These are phyloP conservation scores for Trypethelium eluteriae DNA, from an alignment of 495 filamentous ascomycete species.

Conservation along the genomic window DNA sequence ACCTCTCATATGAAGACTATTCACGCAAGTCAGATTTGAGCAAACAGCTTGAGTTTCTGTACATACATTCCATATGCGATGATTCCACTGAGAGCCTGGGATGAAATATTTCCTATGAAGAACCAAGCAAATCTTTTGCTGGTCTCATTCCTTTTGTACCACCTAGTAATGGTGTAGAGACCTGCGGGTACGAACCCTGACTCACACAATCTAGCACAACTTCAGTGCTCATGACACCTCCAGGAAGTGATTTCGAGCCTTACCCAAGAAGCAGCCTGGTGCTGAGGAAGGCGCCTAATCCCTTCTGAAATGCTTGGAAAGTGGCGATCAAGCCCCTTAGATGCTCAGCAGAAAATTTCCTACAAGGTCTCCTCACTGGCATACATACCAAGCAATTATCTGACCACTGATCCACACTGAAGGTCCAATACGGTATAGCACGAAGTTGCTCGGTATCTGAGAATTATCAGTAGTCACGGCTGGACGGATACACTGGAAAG, in stretches of 20 bases:
- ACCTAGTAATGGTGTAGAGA: constrained; percentile 51
- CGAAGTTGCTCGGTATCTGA: constrained; percentile 37
- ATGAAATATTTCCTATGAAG: constrained; percentile 50
- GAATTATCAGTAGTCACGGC: not conserved
- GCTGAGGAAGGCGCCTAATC: constrained; percentile 43
- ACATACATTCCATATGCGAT: constrained; percentile 39
- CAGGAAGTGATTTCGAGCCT: not conserved
- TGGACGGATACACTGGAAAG: constrained; percentile 32
- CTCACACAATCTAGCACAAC: constrained; percentile 39
- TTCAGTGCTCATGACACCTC: not conserved
- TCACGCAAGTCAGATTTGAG: not conserved
- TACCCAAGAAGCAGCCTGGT: constrained; percentile 48
- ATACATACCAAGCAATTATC: constrained; percentile 38
- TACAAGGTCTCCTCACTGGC: not conserved
- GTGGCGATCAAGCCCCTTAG: constrained; percentile 46
- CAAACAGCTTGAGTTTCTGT: not conserved
- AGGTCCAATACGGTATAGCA: constrained; percentile 50
- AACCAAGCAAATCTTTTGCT: constrained; percentile 48
- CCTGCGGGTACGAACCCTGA: constrained; percentile 54
- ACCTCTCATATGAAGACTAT: constrained; percentile 46
- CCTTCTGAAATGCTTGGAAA: constrained; percentile 51
- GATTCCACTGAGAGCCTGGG: constrained; percentile 46
- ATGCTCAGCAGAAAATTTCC: constrained; percentile 27
- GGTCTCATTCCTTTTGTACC: constrained; percentile 53
- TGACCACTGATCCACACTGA: constrained; percentile 48